These are phyloP conservation scores for Podospora fimiseda DNA, from an alignment of 495 filamentous ascomycete species.

Conservation along the genomic window DNA sequence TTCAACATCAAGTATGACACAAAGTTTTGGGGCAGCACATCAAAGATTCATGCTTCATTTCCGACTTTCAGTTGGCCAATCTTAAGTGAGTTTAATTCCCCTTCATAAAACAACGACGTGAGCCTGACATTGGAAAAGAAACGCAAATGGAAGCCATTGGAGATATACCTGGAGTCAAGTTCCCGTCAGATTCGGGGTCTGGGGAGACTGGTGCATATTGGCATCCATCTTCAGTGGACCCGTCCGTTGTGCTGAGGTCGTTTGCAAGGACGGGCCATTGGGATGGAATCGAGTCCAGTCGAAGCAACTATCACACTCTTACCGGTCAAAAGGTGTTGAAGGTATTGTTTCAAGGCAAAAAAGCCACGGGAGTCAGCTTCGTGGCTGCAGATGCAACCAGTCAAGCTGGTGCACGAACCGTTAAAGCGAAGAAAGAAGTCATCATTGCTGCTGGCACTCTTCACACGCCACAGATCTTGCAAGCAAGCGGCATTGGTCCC, in stretches of 20 bases:
- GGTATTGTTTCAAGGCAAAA: slow-evolving; percentile 26
- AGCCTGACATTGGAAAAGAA: slow-evolving; percentile 10
- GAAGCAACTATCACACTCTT: slow-evolving; percentile 33
- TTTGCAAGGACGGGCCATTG: slow-evolving; percentile 37
- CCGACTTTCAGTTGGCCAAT: slow-evolving; percentile 32
- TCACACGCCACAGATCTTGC: slow-evolving; percentile 50
- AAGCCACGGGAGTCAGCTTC: slow-evolving; percentile 29
- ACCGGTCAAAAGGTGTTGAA: slow-evolving; percentile 31
- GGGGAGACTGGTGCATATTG: slow-evolving; percentile 33
- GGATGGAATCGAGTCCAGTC: slow-evolving; percentile 20
- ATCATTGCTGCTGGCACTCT: slow-evolving; percentile 51
- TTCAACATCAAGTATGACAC: slow-evolving; percentile 33
- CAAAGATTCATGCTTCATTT: slow-evolving; percentile 31
- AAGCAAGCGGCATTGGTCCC: slow-evolving; percentile 48
- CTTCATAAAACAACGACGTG: too few relatives aligned
- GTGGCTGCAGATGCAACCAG: slow-evolving; percentile 6
- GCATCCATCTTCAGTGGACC: slow-evolving; percentile 36
- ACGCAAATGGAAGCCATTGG: slow-evolving; percentile 28
- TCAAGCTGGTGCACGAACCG: slow-evolving; percentile 3
- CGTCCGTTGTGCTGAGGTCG: slow-evolving; percentile 26
- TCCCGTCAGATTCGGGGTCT: slow-evolving; percentile 30
- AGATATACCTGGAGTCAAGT: slow-evolving; percentile 35
- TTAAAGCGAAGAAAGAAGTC: slow-evolving; percentile 47
- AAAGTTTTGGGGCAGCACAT: slow-evolving; percentile 33
- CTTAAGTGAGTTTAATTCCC: slow-evolving; percentile 8